A percentile compares a stretch with the other conserved stretches of the same genome.
Conservation (phyloP, 805 yeast species). For the Candida silvicultrix region DNA sequence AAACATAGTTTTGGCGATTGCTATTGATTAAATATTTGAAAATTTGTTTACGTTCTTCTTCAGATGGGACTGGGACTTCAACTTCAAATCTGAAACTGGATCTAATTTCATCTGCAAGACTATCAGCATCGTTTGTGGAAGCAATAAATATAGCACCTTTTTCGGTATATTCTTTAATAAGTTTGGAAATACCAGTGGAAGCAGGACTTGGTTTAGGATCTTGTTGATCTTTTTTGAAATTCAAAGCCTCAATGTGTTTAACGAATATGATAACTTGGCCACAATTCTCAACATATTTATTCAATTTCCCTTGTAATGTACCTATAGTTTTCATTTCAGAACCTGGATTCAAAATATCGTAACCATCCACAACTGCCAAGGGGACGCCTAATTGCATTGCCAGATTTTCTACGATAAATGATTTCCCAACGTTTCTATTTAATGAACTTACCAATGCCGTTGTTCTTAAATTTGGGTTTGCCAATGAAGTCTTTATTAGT, state of each 20-base stretch:
- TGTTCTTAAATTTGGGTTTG: constrained; percentile 41
- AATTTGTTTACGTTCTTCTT: constrained; percentile 61
- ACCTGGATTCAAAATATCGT: constrained; percentile 59
- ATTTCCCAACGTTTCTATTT: constrained; percentile 75
- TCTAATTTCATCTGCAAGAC: constrained; percentile 58
- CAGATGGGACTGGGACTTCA: constrained; percentile 70
- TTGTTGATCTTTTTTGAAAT: constrained; percentile 59
- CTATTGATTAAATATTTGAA: constrained; percentile 43
- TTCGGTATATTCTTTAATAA: constrained; percentile 47
- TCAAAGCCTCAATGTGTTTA: constrained; percentile 72
- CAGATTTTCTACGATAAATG: constrained; percentile 50
- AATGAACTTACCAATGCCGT: constrained; percentile 62
- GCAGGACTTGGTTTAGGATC: constrained; percentile 28
- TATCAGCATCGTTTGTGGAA: constrained; percentile 63
- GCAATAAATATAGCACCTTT: constrained; percentile 50
- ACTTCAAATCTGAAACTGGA: constrained; percentile 72
- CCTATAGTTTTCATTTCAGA: constrained; percentile 79
- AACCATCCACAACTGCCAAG: constrained; percentile 62
- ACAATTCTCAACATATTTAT: constrained; percentile 44
- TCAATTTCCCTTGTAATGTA: constrained; percentile 66
- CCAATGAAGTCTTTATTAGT: constrained; percentile 47
- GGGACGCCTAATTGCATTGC: constrained; percentile 59
- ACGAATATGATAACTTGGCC: constrained; percentile 47
- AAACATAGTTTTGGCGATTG: constrained; percentile 16
- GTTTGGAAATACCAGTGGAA: constrained; percentile 46